Percentiles rank a stretch among this genome's conserved stretches.
Evolutionary conservation across 2,329 filamentous ascomycete genomes (phyloP).

Genomic region (Trichophaea hybrida): DNA sequence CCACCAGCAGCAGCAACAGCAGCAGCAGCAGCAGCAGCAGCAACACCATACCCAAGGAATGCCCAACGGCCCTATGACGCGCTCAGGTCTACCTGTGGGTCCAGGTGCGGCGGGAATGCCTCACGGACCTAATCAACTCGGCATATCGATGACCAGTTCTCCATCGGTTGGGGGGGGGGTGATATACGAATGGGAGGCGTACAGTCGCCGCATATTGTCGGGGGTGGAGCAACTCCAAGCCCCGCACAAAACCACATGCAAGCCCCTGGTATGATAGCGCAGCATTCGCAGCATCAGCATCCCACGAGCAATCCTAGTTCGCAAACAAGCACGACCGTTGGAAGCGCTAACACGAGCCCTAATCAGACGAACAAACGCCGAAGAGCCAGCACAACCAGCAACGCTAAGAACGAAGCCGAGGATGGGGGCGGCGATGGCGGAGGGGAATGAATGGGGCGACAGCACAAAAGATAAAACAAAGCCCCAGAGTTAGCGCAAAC

Average conservation of each 20-base stretch:
- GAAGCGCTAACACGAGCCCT: constrained; percentile 47
- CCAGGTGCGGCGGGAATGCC: constrained; percentile 24
- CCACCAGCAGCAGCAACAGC: constrained; percentile 42
- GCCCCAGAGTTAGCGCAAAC: constrained; percentile 30
- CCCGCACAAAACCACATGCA: constrained; percentile 49
- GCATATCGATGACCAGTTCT: constrained; percentile 24
- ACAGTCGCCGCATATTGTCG: constrained; percentile 24
- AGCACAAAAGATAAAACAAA: constrained; percentile 31
- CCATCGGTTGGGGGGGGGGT: constrained; percentile 11
- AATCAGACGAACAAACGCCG: constrained; percentile 32
- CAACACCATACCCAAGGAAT: constrained; percentile 31
- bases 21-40: constrained; percentile 31
- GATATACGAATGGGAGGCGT: constrained; percentile 24
- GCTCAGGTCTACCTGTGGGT: constrained; percentile 25
- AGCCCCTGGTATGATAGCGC: constrained; percentile 50
- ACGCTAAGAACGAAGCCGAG: constrained; percentile 31
- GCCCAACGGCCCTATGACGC: constrained; percentile 30
- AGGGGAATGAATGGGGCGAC: constrained; percentile 25
- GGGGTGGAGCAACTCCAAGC: constrained; percentile 26
- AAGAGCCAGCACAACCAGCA: constrained; percentile 29
- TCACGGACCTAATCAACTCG: constrained; percentile 23
- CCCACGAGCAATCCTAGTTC: constrained; percentile 48
- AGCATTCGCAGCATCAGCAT: constrained; percentile 54
- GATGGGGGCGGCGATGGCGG: constrained; percentile 21
- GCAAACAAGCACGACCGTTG: constrained; percentile 27